Base-by-base conservation (phyloP, 2,329 filamentous ascomycete genomes). In the Whalleya microplaca region DNA sequence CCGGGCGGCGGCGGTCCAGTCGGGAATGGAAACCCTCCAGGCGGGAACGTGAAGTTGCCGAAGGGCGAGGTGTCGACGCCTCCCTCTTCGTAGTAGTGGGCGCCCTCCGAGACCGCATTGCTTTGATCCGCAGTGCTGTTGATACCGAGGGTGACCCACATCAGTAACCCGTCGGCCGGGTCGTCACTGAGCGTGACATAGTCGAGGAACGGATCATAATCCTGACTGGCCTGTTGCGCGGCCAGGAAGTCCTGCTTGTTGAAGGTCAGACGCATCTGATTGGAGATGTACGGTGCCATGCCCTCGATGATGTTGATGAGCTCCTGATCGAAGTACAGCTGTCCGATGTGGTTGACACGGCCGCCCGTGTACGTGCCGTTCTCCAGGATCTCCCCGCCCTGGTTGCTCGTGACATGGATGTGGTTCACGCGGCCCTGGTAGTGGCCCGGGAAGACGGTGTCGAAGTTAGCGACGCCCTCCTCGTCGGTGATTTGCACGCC, bases 251-350 rank as follows among this genome's bases (percentile, higher is more conserved):
- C 83, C 1, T 82, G 72, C 5, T 70, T 69, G 65, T 86, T 86
- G 52, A 68, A 70, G 2, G 77, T 84, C 20, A 78, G 43, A 0
- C 58, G 56, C 63, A 77, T 72, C 2, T 65, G 71, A 66, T 81
- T 81, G 48, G 64, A 66, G 10, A 51, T 66, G 69, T 82, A 81
- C 1, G 84, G 83, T 0, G 65, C 61, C 2, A 72, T 75, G n/a
- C 67, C 67, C 61, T 84, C 80, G 55, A 86, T 78, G 20, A 73
- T 61, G 14, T 69, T 63, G 58, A 83, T 76, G 21, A 87, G 77
- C 60, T 76, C 74, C 65, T 85, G 80, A 68, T 86, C 82, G 64
- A 84, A 84, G 75, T 84, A 87, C 43, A 85, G 69, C 69, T 88
- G 84, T 16, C 84, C 84, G 42, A 86, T 77, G 71, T 87, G 83